Evolutionary conservation across 192 early-diverging fungal species (phyloP), one percentile per base, ranked within the genome.

Genomic region (Kappamyces sp.): DNA sequence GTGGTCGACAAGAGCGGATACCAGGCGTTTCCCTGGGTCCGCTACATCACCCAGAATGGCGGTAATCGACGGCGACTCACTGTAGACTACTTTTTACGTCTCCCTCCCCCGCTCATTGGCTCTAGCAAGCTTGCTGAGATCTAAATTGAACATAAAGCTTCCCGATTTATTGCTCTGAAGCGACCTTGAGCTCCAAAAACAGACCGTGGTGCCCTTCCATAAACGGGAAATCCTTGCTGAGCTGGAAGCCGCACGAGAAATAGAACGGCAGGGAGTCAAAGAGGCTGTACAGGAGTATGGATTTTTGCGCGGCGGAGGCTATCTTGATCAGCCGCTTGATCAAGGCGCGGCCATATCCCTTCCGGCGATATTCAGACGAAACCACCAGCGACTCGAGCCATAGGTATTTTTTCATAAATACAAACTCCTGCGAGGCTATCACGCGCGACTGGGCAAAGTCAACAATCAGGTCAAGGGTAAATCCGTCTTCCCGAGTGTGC

Each of bases 1-100:
- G 74, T 99, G 22, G 92, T 94, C 78, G 96, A 99, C 60, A 93
- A 93, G 76, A 84, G 85, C 45, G 87, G 89, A 47, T 99, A 99
- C 68, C 88, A 96, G 70, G 89, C 89, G 48, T 91, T 99, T 58
- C 95, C 95, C 67, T 99, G 96, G 96, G 96, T 99, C 12, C 80
- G 96, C 36, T 99, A 99, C 71, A 96, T 96, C 80, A 94, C 96
- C 2, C 76, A 78, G 47, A 73, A 78, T 39, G 76, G 76, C 38
- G 59, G 59, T 61, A 61, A 11, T 5, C 8, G 6, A 2, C 49
- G 43, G 0, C 12, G 1, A 5, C 40, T 45, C 45, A 58, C 33
- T 35, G 11, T 31, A 51, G 65, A 66, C 47, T 66, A 66, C 50
- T 59, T 62, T 54, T 50, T 66, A 12, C 38, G 65, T 5, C 33